Conservation (phyloP, 352 stramenopile genomes). For the Pythium monospermum region DNA sequence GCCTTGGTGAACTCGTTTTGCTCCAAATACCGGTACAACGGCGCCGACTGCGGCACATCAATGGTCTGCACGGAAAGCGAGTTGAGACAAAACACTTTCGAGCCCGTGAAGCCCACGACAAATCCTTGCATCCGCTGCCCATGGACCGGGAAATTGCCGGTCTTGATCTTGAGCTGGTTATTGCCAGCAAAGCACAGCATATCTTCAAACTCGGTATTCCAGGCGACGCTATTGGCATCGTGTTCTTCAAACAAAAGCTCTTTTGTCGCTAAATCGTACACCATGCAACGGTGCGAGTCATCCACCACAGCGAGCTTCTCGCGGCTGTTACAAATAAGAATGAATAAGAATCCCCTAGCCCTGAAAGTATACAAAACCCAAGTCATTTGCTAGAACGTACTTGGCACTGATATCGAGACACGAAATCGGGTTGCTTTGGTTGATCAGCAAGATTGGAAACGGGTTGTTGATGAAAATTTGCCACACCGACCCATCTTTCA, state of each 20-base stretch:
- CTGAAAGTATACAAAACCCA: background rate
- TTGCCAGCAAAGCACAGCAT: slow-evolving; percentile 93
- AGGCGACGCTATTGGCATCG: slow-evolving; percentile 87
- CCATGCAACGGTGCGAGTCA: slow-evolving; percentile 80
- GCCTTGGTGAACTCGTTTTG: slow-evolving; percentile 83
- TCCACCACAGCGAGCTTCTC: slow-evolving; percentile 91
- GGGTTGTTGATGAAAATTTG: slow-evolving; percentile 95
- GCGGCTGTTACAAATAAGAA: slow-evolving; percentile 30
- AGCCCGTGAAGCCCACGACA: slow-evolving; percentile 90
- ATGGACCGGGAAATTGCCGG: slow-evolving; percentile 84
- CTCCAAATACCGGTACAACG: slow-evolving; percentile 89
- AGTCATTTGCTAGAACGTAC: slow-evolving; percentile 28
- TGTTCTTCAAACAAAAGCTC: slow-evolving; percentile 86
- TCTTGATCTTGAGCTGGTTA: slow-evolving; percentile 89
- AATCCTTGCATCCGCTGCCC: slow-evolving; percentile 89
- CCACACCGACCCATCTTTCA: slow-evolving; percentile 89
- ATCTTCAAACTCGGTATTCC: slow-evolving; percentile 93
- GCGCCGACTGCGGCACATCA: slow-evolving; percentile 87
- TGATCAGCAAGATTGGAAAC: slow-evolving; percentile 91
- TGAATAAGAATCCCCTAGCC: background rate
- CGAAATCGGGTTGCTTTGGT: slow-evolving; percentile 80
- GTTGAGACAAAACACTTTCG: slow-evolving; percentile 91
- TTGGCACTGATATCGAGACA: slow-evolving; percentile 88
- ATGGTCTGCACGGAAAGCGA: slow-evolving; percentile 83
- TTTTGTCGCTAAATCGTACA: slow-evolving; percentile 90